phyloP scores from a whole-genome alignment of 106 monocot species.

The Acorus calamus region DNA sequence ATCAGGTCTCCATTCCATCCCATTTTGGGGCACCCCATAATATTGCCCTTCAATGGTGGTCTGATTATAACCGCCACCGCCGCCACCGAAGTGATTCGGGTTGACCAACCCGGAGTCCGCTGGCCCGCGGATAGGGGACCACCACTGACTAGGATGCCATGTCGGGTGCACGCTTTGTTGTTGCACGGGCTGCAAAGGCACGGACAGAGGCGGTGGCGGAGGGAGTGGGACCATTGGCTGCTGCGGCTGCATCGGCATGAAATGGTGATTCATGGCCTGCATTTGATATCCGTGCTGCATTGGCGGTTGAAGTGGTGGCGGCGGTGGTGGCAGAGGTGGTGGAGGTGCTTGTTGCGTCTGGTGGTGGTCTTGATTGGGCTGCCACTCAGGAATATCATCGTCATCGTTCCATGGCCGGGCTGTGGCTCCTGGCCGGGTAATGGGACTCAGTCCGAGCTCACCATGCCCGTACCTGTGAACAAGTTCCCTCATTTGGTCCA shows the following conservation, averaged over 20 bases:
- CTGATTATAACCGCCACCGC: no score
- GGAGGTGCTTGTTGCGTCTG: conserved; percentile 8
- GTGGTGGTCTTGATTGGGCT: conserved; percentile 24
- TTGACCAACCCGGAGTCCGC: neutral
- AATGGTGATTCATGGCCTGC: conserved; percentile 10
- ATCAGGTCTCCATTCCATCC: conserved; percentile 31
- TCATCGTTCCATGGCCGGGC: conserved; percentile 35
- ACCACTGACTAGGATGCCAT: conserved; percentile 18
- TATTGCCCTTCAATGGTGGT: conserved; percentile 3
- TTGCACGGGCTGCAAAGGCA: conserved; percentile 12
- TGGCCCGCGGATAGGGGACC: neutral
- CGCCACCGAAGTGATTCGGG: no score
- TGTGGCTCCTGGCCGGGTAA: neutral
- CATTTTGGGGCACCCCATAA: conserved; percentile 15
- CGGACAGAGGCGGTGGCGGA: neutral
- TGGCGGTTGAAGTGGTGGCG: neutral
- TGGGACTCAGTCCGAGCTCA: conserved; percentile 3
- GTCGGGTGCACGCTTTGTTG: conserved; percentile 11
- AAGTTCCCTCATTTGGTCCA: conserved; percentile 57
- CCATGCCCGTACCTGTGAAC: conserved; percentile 63
- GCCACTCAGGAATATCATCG: conserved; percentile 71
- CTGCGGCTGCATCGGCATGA: conserved; percentile 3
- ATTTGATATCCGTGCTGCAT: conserved; percentile 14
- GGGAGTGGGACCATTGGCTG: neutral
- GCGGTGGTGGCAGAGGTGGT: conserved; percentile 7